Percentiles rank a stretch among this genome's conserved stretches.
Conservation (phyloP, 2,329 filamentous ascomycete genomes). For the Neopestalotiopsis sp. region DNA sequence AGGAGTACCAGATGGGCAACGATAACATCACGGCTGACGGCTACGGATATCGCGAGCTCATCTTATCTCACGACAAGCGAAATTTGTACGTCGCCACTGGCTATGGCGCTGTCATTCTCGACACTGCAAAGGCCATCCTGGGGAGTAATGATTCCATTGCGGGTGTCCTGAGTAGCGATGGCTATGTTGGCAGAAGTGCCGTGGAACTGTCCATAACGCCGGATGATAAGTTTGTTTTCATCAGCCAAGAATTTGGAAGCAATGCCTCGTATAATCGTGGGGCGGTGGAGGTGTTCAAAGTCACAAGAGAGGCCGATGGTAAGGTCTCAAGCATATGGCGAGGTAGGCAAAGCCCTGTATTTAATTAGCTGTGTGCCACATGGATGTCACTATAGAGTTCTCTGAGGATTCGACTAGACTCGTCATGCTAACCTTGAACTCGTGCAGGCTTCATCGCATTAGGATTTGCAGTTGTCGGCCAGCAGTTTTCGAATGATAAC, state of each 20-base stretch:
- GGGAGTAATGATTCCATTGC: slow-evolving; percentile 10
- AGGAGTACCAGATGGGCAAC: slow-evolving; percentile 7
- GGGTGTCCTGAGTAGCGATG: background rate
- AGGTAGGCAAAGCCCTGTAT: background rate
- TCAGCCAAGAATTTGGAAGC: slow-evolving; percentile 18
- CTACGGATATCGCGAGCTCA: slow-evolving; percentile 16
- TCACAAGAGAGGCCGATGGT: background rate
- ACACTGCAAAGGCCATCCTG: background rate
- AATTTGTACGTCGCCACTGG: slow-evolving; percentile 15
- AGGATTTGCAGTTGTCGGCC: slow-evolving; percentile 6
- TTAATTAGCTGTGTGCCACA: background rate
- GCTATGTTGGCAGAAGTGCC: slow-evolving; percentile 8
- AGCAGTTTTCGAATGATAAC: slow-evolving; percentile 15
- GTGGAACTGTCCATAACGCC: slow-evolving; percentile 15
- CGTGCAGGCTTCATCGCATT: slow-evolving; percentile 6
- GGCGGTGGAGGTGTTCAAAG: slow-evolving; percentile 16
- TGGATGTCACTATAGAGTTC: background rate
- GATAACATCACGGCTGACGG: slow-evolving; percentile 1
- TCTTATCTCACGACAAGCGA: slow-evolving; percentile 4
- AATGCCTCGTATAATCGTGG: slow-evolving; percentile 10
- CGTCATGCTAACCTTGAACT: background rate
- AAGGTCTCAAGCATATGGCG: slow-evolving; percentile 5
- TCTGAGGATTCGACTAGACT: background rate
- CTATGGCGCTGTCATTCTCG: slow-evolving; percentile 11
- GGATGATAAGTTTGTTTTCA: slow-evolving; percentile 14